These are phyloP conservation scores for Fraxinus xanthoxyloides DNA, from an alignment of 305 asterid species.

Conservation along the genomic window DNA sequence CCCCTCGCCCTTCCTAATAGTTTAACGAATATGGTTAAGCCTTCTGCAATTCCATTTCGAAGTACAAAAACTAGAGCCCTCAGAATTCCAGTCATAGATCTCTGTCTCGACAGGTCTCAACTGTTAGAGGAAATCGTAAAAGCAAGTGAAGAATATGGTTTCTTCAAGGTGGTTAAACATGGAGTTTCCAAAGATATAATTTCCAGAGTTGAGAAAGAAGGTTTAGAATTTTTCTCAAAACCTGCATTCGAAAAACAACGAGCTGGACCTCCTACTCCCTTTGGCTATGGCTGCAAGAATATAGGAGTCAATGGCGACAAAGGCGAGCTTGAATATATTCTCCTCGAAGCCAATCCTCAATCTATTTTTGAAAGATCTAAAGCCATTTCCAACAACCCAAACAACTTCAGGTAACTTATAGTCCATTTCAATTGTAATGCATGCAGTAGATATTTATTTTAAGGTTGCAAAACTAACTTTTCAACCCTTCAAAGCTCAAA, in stretches of 20 bases:
- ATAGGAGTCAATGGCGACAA: slow-evolving; percentile 45
- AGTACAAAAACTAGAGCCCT: slow-evolving; percentile 23
- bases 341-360: slow-evolving; percentile 32
- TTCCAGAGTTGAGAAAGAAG: slow-evolving; percentile 24
- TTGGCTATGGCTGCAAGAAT: slow-evolving; percentile 47
- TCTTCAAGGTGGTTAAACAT: slow-evolving; percentile 42
- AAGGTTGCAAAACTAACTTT: background rate
- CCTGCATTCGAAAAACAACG: slow-evolving; percentile 26
- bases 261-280: slow-evolving; percentile 35
- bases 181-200: slow-evolving; percentile 27
- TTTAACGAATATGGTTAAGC: background rate
- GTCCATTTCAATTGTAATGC: background rate
- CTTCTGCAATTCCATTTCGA: slow-evolving; percentile 11
- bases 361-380: slow-evolving; percentile 24
- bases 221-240: slow-evolving; percentile 27
- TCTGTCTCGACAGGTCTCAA: slow-evolving; percentile 17
- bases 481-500: background rate
- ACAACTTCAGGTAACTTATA: slow-evolving; percentile 30
- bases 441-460: background rate
- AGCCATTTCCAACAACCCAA: slow-evolving; percentile 16
- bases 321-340: slow-evolving; percentile 43
- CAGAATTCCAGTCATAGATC: slow-evolving; percentile 40
- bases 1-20: background rate
- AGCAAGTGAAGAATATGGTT: slow-evolving; percentile 44
- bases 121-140: slow-evolving; percentile 23